A percentile compares a stretch with the other conserved stretches of the same genome.
Evolutionary conservation across 2,329 filamentous ascomycete species (phyloP).

Genomic region (Parascedosporium putredinis): DNA sequence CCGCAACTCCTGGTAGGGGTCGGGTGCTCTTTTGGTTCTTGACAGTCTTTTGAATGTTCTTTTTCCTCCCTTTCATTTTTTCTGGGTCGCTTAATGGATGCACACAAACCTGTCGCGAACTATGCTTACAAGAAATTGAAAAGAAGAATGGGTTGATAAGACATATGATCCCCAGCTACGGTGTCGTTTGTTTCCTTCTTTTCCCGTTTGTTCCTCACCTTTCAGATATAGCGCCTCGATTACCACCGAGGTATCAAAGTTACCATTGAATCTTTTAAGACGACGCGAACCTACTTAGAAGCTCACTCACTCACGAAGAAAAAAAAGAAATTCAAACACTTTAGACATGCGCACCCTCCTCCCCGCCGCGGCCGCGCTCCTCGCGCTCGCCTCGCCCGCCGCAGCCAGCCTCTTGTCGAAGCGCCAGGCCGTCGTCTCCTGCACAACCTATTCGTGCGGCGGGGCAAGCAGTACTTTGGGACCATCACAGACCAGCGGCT

Average conservation of each 20-base stretch:
- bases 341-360: neutral
- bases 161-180: too few relatives aligned
- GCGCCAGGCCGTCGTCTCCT: neutral
- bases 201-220: too few relatives aligned
- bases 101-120: too few relatives aligned
- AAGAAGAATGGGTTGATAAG: too few relatives aligned
- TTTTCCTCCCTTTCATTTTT: neutral
- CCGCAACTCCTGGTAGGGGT: neutral
- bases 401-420: neutral
- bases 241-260: too few relatives aligned
- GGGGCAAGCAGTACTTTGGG: conserved; percentile 56
- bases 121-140: too few relatives aligned
- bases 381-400: neutral
- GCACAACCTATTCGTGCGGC: conserved; percentile 5
- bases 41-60: neutral
- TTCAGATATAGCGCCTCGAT: too few relatives aligned
- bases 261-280: too few relatives aligned
- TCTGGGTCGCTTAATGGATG: too few relatives aligned
- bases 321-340: too few relatives aligned
- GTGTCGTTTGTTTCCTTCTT: too few relatives aligned
- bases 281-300: neutral
- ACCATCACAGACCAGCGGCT: conserved; percentile 43
- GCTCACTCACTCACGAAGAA: neutral
- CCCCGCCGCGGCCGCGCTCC: neutral
- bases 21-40: neutral